Evolutionary conservation across 2,329 filamentous ascomycete genomes (phyloP).

Genomic region (Aspergillus aculeatus): DNA sequence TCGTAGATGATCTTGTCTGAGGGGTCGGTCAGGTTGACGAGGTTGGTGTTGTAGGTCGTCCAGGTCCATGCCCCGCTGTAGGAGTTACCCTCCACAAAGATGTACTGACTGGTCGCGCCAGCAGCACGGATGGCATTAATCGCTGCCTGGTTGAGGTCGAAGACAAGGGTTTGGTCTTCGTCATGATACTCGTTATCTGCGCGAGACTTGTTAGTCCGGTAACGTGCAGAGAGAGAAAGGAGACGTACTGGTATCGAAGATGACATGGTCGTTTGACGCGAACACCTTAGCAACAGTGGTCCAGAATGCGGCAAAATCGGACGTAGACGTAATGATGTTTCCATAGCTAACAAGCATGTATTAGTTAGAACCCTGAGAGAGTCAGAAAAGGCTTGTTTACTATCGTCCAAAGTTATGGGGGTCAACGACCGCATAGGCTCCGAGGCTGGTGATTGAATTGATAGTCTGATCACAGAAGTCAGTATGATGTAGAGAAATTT

Average conservation of each 20-base stretch:
- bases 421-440: constrained; percentile 56
- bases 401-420: constrained; percentile 60
- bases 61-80: constrained; percentile 51
- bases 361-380: background rate
- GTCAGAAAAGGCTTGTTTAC: constrained; percentile 15
- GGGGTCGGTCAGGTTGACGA: constrained; percentile 52
- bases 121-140: constrained; percentile 61
- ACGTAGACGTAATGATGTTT: constrained; percentile 39
- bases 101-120: constrained; percentile 57
- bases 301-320: constrained; percentile 60
- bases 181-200: constrained; percentile 63
- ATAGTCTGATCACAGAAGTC: constrained; percentile 25
- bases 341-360: constrained; percentile 12
- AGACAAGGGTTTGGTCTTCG: constrained; percentile 60
- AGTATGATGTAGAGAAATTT: background rate
- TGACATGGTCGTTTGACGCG: constrained; percentile 54
- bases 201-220: constrained; percentile 4
- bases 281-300: constrained; percentile 56
- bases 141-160: constrained; percentile 63
- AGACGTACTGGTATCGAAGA: constrained; percentile 59
- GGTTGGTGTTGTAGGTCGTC: constrained; percentile 43
- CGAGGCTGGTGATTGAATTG: constrained; percentile 43
- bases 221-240: background rate
- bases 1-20: constrained; percentile 57
- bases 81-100: constrained; percentile 59